Evolutionary conservation across 148 eudicot species (phyloP).

Genomic region (Spergularia bocconei): DNA sequence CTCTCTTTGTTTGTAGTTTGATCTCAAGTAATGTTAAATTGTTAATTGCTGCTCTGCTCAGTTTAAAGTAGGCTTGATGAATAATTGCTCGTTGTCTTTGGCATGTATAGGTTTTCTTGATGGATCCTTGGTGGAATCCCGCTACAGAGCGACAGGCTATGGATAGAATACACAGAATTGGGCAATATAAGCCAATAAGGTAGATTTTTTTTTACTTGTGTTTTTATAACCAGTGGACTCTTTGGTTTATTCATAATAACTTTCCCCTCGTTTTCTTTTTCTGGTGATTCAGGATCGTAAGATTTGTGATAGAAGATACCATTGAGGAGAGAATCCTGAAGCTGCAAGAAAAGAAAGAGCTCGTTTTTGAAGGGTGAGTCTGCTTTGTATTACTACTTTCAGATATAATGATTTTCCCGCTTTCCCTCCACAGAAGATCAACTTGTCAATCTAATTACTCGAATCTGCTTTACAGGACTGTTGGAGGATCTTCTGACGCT

Average conservation of each 20-base stretch:
- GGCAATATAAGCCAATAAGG: constrained; percentile 95
- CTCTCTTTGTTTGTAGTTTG: background rate
- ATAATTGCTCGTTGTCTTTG: background rate
- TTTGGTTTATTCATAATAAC: background rate
- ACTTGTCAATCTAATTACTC: constrained; percentile 2
- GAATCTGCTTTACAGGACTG: constrained; percentile 50
- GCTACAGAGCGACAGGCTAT: constrained; percentile 93
- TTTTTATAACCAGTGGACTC: background rate
- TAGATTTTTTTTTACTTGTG: constrained; percentile 1
- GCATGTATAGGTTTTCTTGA: constrained; percentile 71
- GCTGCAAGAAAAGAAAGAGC: constrained; percentile 92
- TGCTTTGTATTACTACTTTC: background rate
- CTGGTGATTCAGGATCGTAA: constrained; percentile 54
- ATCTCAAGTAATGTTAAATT: background rate
- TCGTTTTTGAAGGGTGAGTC: constrained; percentile 90
- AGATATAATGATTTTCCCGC: too few species aligned
- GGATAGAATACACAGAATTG: constrained; percentile 92
- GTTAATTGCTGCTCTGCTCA: background rate
- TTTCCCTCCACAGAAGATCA: too few species aligned
- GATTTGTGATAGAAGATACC: constrained; percentile 79
- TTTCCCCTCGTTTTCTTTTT: background rate
- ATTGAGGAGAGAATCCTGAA: constrained; percentile 88
- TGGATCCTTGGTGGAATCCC: constrained; percentile 99
- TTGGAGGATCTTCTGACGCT: constrained; percentile 84
- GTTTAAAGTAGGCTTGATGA: background rate